phyloP scores from a whole-genome alignment of 1,139 yeast species.

The Debaryomyces nepalensis region DNA sequence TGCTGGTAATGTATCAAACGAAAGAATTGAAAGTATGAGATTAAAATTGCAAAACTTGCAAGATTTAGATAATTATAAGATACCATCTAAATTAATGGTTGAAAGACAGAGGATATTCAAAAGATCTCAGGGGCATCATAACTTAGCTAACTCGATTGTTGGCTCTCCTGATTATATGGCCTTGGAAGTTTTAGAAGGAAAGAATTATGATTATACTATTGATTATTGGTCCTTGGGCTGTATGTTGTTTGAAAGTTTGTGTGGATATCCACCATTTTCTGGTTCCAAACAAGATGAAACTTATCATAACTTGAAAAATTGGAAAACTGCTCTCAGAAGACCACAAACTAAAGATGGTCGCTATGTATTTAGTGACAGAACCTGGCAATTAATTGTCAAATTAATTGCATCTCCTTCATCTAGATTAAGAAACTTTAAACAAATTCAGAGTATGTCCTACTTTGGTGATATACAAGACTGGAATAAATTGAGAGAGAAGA shows the following conservation, averaged over 20 bases:
- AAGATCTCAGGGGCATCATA: constrained; percentile 64
- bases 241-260: constrained; percentile 86
- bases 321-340: constrained; percentile 86
- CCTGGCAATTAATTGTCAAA: constrained; percentile 86
- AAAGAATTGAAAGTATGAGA: constrained; percentile 92
- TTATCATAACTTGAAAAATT: constrained; percentile 87
- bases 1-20: constrained; percentile 93
- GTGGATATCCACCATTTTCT: constrained; percentile 96
- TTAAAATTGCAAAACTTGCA: constrained; percentile 81
- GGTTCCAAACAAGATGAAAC: constrained; percentile 95
- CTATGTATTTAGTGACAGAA: constrained; percentile 91
- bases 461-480: constrained; percentile 80
- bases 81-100: constrained; percentile 74
- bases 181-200: constrained; percentile 92
- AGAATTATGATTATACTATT: constrained; percentile 90
- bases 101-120: constrained; percentile 89
- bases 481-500: constrained; percentile 64
- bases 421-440: constrained; percentile 78
- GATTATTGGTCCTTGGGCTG: constrained; percentile 99
- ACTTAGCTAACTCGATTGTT: constrained; percentile 91
- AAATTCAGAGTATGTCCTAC: constrained; percentile 78
- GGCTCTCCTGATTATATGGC: constrained; percentile 99
- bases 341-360: constrained; percentile 94
- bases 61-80: constrained; percentile 66
- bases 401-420: constrained; percentile 79